Evolutionary conservation across 768 basidiomycete genomes (phyloP), one percentile per base, ranked within the genome.

Genomic region (Austroboletus festivus): DNA sequence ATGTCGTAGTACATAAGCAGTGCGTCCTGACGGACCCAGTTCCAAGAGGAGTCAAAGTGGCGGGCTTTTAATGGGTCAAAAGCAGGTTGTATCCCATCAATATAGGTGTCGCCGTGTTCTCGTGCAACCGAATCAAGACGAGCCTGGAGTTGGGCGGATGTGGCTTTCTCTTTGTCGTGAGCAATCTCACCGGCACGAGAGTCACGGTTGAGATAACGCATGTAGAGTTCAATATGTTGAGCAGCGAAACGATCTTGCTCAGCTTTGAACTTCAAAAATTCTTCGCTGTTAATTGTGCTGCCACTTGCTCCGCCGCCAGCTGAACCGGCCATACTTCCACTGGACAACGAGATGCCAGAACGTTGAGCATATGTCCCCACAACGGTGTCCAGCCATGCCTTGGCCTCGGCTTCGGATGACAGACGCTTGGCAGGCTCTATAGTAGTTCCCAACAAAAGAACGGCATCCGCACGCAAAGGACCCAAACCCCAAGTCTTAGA

Each of bases 21-120:
- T 15, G 93, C 92, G 53, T 96, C 94, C 72, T 99, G 96, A 51
- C 95, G 86, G 38, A 88, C 95, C 96, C 96, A 99, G 65, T 99
- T 99, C 96, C 95, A 99, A 6, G 89, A 93, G 2, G 95, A 98
- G 65, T 98, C 94, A 75, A 99, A 98, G 64, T 87, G 93, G 39
- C 96, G 89, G 12, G 94, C 96, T 71, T 99, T 98, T 60, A 97
- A 76, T 3, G 90, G 85, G 62, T 95, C 91, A 69, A 99, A 99
- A 49, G 81, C 78, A 10, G 96, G 96, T 62, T 94, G 89, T 52
- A 98, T 94, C 38, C 96, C 96, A 26, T 94, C 86, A 51, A 98
- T 75, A 70, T 99, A 99, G 0, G 76, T 67, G 48, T 98, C 94
- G 23, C 96, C 96, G 56, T 99, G 96, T 64, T 99, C 96, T 53